Evolutionary conservation across 1,284 basidiomycete genomes (phyloP).

Genomic region (Boletus hoseneyae): DNA sequence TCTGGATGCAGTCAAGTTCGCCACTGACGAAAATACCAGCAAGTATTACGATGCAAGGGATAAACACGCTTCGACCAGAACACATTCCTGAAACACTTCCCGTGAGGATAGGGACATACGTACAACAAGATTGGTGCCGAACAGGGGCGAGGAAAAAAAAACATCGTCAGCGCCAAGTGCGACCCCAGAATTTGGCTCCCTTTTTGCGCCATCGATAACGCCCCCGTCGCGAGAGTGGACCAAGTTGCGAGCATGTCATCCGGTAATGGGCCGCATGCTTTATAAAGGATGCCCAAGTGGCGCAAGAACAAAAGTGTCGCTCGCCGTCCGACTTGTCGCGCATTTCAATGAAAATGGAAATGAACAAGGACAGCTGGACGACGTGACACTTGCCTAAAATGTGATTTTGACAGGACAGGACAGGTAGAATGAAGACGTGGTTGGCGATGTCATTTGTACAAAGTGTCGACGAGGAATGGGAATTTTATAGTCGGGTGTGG

Average conservation of each 20-base stretch:
- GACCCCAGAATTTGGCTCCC: too few relatives aligned
- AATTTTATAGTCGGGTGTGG: conserved; percentile 3
- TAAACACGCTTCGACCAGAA: too few relatives aligned
- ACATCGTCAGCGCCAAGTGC: not conserved
- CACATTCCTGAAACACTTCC: not conserved
- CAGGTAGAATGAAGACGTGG: not conserved
- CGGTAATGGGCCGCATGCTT: not conserved
- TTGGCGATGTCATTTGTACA: not conserved
- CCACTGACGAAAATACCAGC: too few relatives aligned
- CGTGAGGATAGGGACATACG: not conserved
- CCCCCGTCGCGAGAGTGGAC: not conserved
- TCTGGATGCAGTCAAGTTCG: too few relatives aligned
- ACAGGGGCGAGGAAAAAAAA: not conserved
- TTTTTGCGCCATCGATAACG: not conserved
- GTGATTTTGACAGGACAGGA: too few relatives aligned
- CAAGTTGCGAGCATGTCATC: not conserved
- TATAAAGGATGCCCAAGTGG: not conserved
- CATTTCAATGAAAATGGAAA: too few relatives aligned
- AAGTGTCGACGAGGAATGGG: conserved; percentile 3
- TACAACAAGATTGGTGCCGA: too few relatives aligned
- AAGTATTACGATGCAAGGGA: too few relatives aligned
- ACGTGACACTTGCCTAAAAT: not conserved
- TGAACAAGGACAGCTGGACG: not conserved
- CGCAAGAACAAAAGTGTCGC: not conserved
- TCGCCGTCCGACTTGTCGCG: not conserved